Percentiles rank a stretch among this genome's conserved stretches.
These are phyloP conservation scores for Ramularia endophylla DNA, from an alignment of 2,329 filamentous ascomycete species.

Conservation along the genomic window DNA sequence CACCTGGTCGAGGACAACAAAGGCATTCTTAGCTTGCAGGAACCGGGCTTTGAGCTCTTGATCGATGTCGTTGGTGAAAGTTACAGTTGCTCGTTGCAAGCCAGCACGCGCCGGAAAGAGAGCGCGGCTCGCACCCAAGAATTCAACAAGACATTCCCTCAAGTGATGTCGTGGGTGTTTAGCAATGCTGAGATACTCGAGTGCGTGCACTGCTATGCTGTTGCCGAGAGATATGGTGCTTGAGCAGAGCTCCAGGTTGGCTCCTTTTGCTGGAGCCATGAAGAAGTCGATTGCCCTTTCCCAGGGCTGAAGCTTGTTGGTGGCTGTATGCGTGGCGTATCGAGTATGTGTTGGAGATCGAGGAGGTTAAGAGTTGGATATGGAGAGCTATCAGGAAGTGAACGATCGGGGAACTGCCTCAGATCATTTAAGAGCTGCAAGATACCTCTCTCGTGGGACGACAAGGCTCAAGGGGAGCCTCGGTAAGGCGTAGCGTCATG, in stretches of 20 bases:
- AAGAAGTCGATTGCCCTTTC: too few species aligned
- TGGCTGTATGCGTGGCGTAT: too few species aligned
- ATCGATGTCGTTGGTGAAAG: slow-evolving; percentile 36
- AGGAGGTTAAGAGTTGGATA: too few species aligned
- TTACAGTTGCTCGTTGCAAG: slow-evolving; percentile 32
- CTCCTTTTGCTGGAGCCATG: slow-evolving; percentile 26
- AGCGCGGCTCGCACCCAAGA: slow-evolving; percentile 60
- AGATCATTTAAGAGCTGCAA: too few species aligned
- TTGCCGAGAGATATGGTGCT: slow-evolving; percentile 57
- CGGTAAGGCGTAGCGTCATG: too few species aligned
- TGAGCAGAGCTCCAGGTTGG: slow-evolving; percentile 49
- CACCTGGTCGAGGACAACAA: slow-evolving; percentile 58
- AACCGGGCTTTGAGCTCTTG: slow-evolving; percentile 62
- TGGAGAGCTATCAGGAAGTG: too few species aligned
- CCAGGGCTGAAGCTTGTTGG: too few species aligned
- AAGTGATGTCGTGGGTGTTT: slow-evolving; percentile 52
- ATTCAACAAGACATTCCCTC: slow-evolving; percentile 56
- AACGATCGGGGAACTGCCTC: too few species aligned
- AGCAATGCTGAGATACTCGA: slow-evolving; percentile 56
- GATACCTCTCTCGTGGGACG: too few species aligned
- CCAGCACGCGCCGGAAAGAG: slow-evolving; percentile 65
- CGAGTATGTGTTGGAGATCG: too few species aligned
- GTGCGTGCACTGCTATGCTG: slow-evolving; percentile 58
- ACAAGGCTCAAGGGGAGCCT: too few species aligned
- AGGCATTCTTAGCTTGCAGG: slow-evolving; percentile 55